These are phyloP conservation scores for Oenanthe sinensis DNA, from an alignment of 129 eudicot species.

Conservation along the genomic window DNA sequence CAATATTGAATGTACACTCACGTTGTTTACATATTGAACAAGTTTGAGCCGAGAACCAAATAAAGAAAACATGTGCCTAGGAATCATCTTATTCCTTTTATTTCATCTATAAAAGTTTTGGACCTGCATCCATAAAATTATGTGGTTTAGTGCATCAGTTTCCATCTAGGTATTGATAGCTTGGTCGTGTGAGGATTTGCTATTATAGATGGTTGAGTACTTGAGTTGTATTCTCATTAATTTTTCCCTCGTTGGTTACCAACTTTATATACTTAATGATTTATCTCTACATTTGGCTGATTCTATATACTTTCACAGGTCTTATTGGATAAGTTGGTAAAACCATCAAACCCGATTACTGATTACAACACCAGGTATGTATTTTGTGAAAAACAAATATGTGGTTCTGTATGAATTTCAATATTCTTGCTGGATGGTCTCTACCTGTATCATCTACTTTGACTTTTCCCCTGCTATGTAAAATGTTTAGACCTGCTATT, in stretches of 20 bases:
- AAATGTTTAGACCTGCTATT: too few relatives aligned
- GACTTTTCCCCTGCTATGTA: not conserved
- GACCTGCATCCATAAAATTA: not conserved
- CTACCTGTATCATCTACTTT: not conserved
- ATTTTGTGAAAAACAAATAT: not conserved
- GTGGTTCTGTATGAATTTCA: not conserved
- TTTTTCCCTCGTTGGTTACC: not conserved
- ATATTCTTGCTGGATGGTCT: not conserved
- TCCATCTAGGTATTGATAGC: not conserved
- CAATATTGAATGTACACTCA: too few relatives aligned
- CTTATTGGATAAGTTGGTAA: conserved; percentile 87
- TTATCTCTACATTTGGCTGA: not conserved
- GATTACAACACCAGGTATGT: conserved; percentile 97
- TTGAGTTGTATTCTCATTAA: not conserved
- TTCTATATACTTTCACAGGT: conserved; percentile 44
- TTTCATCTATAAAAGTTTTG: not conserved
- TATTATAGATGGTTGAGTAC: not conserved
- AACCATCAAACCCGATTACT: conserved; percentile 69
- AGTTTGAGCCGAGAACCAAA: too few relatives aligned
- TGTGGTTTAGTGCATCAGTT: not conserved
- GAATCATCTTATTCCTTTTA: too few relatives aligned
- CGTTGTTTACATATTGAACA: too few relatives aligned
- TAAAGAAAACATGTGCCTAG: too few relatives aligned
- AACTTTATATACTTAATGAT: not conserved
- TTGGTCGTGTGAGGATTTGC: not conserved